A percentile compares a stretch with the other conserved stretches of the same genome.
Conservation (phyloP, 371 early-diverging fungal species). For the Mortierella sp. region DNA sequence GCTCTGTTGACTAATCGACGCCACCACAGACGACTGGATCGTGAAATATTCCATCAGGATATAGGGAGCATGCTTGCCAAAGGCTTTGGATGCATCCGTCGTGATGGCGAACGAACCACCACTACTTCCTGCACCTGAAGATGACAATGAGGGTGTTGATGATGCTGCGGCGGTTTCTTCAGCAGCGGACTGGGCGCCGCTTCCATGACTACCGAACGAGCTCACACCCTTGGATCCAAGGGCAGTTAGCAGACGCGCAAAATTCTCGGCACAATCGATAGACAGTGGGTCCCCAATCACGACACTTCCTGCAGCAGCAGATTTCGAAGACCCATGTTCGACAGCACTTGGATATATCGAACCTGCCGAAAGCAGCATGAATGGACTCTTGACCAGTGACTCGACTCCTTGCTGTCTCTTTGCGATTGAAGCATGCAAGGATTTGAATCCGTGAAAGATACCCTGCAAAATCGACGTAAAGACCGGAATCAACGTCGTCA, state of each 20-base stretch:
- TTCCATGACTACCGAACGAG: conserved; percentile 6
- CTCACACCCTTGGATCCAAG: conserved; percentile 53
- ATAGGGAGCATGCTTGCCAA: conserved; percentile 78
- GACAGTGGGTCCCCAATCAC: conserved; percentile 60
- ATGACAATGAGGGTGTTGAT: too few relatives aligned
- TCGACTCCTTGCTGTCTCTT: conserved; percentile 49
- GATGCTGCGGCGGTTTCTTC: conserved; percentile 37
- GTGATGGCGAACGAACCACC: conserved; percentile 24
- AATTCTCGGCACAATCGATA: conserved; percentile 61
- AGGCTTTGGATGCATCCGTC: conserved; percentile 59
- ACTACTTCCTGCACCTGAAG: neutral
- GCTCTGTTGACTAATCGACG: conserved; percentile 61
- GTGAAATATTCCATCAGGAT: conserved; percentile 72
- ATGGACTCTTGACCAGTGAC: conserved; percentile 40
- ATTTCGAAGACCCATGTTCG: neutral
- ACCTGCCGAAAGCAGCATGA: conserved; percentile 49
- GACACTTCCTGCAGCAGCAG: neutral
- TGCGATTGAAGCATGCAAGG: conserved; percentile 63
- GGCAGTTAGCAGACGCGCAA: conserved; percentile 66
- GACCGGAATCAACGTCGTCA: conserved; percentile 61
- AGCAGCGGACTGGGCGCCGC: neutral
- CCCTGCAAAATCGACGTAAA: conserved; percentile 62
- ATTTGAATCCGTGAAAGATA: conserved; percentile 67
- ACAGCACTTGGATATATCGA: neutral
- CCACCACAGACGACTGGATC: conserved; percentile 69